Percentiles rank a stretch among this genome's conserved stretches.
phyloP scores from a whole-genome alignment of 768 basidiomycete species.

The Cyathus striatus region DNA sequence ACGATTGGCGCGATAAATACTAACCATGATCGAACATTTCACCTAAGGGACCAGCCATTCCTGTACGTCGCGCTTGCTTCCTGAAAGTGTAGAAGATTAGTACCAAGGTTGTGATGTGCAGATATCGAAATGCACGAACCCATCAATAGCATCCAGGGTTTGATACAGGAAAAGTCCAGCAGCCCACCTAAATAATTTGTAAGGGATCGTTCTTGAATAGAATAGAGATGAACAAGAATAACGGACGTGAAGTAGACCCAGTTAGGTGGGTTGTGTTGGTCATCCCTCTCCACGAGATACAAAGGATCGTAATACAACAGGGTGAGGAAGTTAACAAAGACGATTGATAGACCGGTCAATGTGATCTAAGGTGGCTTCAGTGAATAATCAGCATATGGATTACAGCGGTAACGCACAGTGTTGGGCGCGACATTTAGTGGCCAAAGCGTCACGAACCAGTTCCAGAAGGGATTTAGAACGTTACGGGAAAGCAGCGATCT shows the following conservation, averaged over 20 bases:
- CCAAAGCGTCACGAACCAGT: slow-evolving; percentile 85
- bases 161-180: slow-evolving; percentile 90
- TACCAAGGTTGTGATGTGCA: slow-evolving; percentile 7
- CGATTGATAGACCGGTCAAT: slow-evolving; percentile 74
- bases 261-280: slow-evolving; percentile 56
- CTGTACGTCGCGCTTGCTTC: slow-evolving; percentile 92
- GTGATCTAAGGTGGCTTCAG: slow-evolving; percentile 63
- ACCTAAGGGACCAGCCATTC: slow-evolving; percentile 96
- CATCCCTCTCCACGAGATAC: slow-evolving; percentile 66
- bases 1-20: slow-evolving; percentile 15
- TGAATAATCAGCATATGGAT: background rate
- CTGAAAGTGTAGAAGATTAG: slow-evolving; percentile 28
- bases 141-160: slow-evolving; percentile 84
- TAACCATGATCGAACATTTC: slow-evolving; percentile 98
- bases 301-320: slow-evolving; percentile 80
- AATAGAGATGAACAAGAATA: slow-evolving; percentile 2
- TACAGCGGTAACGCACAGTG: slow-evolving; percentile 47
- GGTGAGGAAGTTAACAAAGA: slow-evolving; percentile 80
- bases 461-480: slow-evolving; percentile 85
- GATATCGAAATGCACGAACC: slow-evolving; percentile 39
- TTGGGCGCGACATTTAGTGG: slow-evolving; percentile 85
- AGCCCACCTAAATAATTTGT: slow-evolving; percentile 61
- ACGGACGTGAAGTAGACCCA: slow-evolving; percentile 92
- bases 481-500: slow-evolving; percentile 77
- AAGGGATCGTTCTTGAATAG: background rate